A percentile compares a stretch with the other conserved stretches of the same genome.
Conservation (phyloP, 2,329 filamentous ascomycete genomes). For the Furcasterigmium furcatum region DNA sequence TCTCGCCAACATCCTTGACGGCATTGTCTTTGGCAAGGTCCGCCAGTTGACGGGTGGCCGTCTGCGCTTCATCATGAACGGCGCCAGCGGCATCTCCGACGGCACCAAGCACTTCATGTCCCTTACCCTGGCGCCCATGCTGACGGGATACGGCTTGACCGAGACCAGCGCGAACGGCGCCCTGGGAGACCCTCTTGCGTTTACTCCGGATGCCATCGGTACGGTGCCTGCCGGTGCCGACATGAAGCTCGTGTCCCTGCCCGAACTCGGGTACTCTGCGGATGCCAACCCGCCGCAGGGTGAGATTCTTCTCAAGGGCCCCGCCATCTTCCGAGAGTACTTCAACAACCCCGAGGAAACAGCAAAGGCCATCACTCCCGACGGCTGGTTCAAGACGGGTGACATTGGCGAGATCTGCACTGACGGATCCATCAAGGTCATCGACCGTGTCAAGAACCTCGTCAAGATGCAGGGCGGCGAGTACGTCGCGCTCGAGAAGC, state of each 20-base stretch:
- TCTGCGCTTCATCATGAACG: constrained; percentile 89
- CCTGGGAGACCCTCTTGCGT: constrained; percentile 81
- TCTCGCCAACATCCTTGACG: constrained; percentile 69
- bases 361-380: constrained; percentile 68
- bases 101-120: constrained; percentile 90
- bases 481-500: constrained; percentile 95
- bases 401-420: constrained; percentile 89
- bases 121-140: constrained; percentile 90
- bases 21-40: constrained; percentile 87
- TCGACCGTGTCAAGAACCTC: constrained; percentile 97
- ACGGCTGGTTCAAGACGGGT: constrained; percentile 96
- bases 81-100: constrained; percentile 84
- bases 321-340: constrained; percentile 72
- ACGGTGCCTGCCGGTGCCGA: constrained; percentile 76
- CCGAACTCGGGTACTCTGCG: constrained; percentile 81
- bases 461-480: constrained; percentile 95
- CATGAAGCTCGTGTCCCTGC: constrained; percentile 86
- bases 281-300: constrained; percentile 78
- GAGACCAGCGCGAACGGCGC: constrained; percentile 85
- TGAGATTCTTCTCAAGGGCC: constrained; percentile 86
- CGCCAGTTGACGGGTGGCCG: constrained; percentile 85
- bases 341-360: constrained; percentile 86
- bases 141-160: constrained; percentile 89
- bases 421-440: constrained; percentile 78
- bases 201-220: constrained; percentile 74